phyloP scores from a whole-genome alignment of 495 filamentous ascomycete genomes.

The Neurospora sp. region DNA sequence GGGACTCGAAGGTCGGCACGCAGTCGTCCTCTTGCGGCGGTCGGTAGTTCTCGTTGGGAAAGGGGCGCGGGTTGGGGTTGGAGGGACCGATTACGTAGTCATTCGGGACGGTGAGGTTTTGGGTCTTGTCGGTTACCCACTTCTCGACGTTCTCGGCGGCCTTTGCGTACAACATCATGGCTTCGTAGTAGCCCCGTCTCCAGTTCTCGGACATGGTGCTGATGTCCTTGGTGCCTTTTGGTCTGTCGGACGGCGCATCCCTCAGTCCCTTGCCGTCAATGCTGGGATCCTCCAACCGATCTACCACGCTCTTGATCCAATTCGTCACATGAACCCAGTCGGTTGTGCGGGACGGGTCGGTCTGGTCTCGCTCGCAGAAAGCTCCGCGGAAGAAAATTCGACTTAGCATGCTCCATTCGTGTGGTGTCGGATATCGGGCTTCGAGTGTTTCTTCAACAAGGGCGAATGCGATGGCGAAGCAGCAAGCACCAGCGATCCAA shows the following conservation, averaged over 20 bases:
- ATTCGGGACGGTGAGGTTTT: constrained; percentile 51
- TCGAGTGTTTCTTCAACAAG: constrained; percentile 61
- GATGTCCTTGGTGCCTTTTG: constrained; percentile 45
- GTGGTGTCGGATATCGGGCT: constrained; percentile 60
- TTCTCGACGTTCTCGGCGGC: constrained; percentile 73
- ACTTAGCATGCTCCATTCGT: constrained; percentile 60
- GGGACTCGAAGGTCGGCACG: constrained; percentile 47
- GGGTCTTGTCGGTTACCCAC: constrained; percentile 56
- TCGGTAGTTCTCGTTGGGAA: constrained; percentile 45
- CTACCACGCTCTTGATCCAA: constrained; percentile 43
- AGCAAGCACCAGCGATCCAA: constrained; percentile 44
- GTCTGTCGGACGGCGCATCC: constrained; percentile 23
- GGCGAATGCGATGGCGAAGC: constrained; percentile 45
- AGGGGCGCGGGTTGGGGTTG: constrained; percentile 67
- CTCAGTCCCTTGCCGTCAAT: constrained; percentile 57
- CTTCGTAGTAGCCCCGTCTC: constrained; percentile 73
- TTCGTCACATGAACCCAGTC: constrained; percentile 55
- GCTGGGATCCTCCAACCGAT: constrained; percentile 51
- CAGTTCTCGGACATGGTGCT: constrained; percentile 66
- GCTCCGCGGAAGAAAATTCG: constrained; percentile 52
- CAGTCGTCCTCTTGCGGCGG: constrained; percentile 65
- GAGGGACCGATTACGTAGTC: constrained; percentile 69
- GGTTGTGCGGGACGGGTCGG: constrained; percentile 36
- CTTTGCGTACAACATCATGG: constrained; percentile 63
- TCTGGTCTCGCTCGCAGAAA: constrained; percentile 43